These are phyloP conservation scores for Sporothrix variecibatus DNA, from an alignment of 2,329 filamentous ascomycete genomes.

Conservation along the genomic window DNA sequence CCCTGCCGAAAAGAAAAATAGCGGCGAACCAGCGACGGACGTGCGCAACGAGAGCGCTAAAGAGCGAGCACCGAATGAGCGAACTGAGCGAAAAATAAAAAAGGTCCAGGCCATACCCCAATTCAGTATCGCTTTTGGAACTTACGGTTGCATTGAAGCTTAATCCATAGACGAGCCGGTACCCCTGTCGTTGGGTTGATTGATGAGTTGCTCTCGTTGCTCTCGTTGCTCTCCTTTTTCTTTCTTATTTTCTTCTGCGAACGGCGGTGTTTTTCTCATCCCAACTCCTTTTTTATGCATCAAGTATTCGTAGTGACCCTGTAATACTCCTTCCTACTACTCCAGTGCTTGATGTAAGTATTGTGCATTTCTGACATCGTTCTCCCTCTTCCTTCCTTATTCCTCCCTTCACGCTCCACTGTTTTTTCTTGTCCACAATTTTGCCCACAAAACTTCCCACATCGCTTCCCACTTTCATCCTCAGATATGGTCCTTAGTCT, in stretches of 20 bases:
- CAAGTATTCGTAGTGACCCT: background rate
- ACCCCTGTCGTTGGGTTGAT: constrained; percentile 1
- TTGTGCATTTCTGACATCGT: no score
- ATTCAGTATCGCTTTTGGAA: background rate
- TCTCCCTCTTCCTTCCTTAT: background rate
- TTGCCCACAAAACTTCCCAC: background rate
- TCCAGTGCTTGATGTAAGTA: background rate
- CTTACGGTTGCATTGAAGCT: background rate
- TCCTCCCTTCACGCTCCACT: background rate
- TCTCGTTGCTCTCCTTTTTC: background rate
- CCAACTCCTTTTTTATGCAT: background rate
- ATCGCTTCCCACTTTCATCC: background rate
- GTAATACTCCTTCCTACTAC: background rate
- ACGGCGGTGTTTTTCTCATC: background rate
- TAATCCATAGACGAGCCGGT: background rate
- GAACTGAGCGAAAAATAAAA: background rate
- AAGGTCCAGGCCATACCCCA: background rate
- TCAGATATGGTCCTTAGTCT: background rate
- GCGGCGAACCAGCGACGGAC: no score
- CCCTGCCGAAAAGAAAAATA: background rate
- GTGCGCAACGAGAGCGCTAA: no score
- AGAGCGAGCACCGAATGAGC: background rate
- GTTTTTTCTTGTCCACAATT: background rate
- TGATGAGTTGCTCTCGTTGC: background rate
- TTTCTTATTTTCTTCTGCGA: background rate